These are phyloP conservation scores for Capsella bursapastoris DNA, from an alignment of 345 rosid species.

Conservation along the genomic window DNA sequence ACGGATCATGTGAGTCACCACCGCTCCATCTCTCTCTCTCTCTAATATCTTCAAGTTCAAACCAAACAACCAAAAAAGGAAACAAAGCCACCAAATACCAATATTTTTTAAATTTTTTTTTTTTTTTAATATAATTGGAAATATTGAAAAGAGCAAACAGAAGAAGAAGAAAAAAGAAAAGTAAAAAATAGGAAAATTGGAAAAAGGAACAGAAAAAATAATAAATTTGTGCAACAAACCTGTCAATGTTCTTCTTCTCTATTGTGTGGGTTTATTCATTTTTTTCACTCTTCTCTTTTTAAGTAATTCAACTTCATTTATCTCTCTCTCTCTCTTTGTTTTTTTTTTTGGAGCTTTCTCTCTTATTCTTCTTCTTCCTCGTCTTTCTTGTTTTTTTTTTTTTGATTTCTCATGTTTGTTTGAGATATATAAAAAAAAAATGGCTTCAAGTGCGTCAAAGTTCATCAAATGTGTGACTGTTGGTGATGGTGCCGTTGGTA, in stretches of 20 bases:
- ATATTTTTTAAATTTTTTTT: no score
- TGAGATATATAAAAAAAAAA: constrained; percentile 9
- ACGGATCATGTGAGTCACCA: constrained; percentile 41
- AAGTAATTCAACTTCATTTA: constrained; percentile 43
- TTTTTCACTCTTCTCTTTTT: constrained; percentile 3
- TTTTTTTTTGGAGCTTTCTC: neutral
- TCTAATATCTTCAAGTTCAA: constrained; percentile 3
- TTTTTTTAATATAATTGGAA: neutral
- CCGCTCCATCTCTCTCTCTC: constrained; percentile 21
- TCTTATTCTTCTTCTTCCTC: neutral
- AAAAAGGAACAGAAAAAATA: neutral
- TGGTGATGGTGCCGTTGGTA: constrained; percentile 51
- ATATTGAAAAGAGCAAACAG: constrained; percentile 19
- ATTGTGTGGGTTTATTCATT: constrained; percentile 16
- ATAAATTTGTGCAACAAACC: constrained; percentile 39
- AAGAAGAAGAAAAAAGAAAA: neutral
- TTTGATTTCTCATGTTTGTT: neutral
- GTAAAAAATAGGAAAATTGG: neutral
- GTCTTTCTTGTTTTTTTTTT: constrained; percentile 13
- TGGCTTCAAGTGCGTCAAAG: constrained; percentile 47
- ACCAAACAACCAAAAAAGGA: constrained; percentile 9
- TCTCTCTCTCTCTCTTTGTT: constrained; percentile 19
- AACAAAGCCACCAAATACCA: constrained; percentile 30
- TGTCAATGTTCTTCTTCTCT: neutral
- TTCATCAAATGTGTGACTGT: constrained; percentile 49